Conservation (phyloP, 2,329 filamentous ascomycete genomes). For the Fusarium subglutinans region DNA sequence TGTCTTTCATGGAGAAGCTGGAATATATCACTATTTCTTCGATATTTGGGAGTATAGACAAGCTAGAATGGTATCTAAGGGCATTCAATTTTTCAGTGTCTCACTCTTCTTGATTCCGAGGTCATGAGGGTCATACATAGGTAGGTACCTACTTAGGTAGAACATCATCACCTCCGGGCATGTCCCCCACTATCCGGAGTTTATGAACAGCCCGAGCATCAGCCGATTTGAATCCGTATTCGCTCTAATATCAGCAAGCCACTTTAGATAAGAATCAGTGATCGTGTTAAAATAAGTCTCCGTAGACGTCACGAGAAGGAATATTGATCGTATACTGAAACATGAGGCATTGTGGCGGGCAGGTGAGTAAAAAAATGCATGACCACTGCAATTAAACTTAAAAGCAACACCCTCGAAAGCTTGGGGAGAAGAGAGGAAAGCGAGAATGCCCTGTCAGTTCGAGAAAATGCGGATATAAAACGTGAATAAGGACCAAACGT, state of each 20-base stretch:
- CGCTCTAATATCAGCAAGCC: slow-evolving; percentile 10
- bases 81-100: neutral
- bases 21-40: neutral
- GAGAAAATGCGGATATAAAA: slow-evolving; percentile 1
- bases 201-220: slow-evolving; percentile 33
- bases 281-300: neutral
- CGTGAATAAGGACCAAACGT: slow-evolving; percentile 1
- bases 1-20: neutral
- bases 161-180: neutral
- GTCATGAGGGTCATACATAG: slow-evolving; percentile 22
- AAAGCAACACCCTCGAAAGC: neutral
- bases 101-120: neutral
- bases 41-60: neutral
- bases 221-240: slow-evolving; percentile 32
- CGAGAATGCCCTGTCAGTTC: neutral
- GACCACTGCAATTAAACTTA: neutral
- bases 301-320: neutral
- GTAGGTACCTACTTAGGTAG: neutral
- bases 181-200: slow-evolving; percentile 29
- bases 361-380: neutral
- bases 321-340: neutral
- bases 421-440: neutral
- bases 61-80: neutral
- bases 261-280: neutral
- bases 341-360: neutral